These are phyloP conservation scores for Caryopteris hybrid DNA, from an alignment of 305 asterid genomes.

Conservation along the genomic window DNA sequence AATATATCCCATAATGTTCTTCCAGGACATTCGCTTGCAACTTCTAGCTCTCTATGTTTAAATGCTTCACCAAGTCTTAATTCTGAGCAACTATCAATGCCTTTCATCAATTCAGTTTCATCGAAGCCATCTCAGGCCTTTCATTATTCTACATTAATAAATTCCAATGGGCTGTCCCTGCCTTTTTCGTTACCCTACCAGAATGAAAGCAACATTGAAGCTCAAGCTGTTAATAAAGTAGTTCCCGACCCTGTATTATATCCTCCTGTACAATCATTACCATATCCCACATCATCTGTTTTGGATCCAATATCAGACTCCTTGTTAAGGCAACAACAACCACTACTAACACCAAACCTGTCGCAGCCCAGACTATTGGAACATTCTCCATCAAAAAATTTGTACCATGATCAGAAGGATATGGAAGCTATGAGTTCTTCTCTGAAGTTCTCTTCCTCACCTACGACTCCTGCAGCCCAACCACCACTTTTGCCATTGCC, in stretches of 20 bases:
- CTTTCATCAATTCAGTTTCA: conserved; percentile 28
- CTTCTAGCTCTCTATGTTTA: conserved; percentile 29
- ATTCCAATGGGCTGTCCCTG: conserved; percentile 31
- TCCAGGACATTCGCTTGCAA: conserved; percentile 25
- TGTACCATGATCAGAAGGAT: conserved; percentile 38
- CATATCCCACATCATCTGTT: conserved; percentile 32
- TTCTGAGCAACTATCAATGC: conserved; percentile 25
- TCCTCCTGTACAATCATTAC: conserved; percentile 30
- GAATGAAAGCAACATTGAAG: conserved; percentile 32
- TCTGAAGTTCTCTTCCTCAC: conserved; percentile 27
- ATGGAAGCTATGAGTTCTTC: conserved; percentile 27
- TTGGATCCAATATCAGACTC: conserved; percentile 35
- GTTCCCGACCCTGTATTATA: conserved; percentile 26
- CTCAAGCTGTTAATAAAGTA: conserved; percentile 29
- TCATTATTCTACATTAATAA: conserved; percentile 29
- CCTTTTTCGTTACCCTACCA: conserved; percentile 37
- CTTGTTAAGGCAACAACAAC: conserved; percentile 34
- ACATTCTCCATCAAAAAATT: conserved; percentile 26
- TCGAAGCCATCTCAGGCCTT: conserved; percentile 29
- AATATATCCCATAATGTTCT: conserved; percentile 28
- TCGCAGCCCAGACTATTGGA: conserved; percentile 45
- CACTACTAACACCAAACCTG: conserved; percentile 38
- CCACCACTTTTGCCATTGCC: conserved; percentile 59
- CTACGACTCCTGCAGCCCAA: conserved; percentile 34
- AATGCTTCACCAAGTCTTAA: conserved; percentile 22